These are phyloP conservation scores for Boletellus ananas DNA, from an alignment of 768 basidiomycete genomes.

Conservation along the genomic window DNA sequence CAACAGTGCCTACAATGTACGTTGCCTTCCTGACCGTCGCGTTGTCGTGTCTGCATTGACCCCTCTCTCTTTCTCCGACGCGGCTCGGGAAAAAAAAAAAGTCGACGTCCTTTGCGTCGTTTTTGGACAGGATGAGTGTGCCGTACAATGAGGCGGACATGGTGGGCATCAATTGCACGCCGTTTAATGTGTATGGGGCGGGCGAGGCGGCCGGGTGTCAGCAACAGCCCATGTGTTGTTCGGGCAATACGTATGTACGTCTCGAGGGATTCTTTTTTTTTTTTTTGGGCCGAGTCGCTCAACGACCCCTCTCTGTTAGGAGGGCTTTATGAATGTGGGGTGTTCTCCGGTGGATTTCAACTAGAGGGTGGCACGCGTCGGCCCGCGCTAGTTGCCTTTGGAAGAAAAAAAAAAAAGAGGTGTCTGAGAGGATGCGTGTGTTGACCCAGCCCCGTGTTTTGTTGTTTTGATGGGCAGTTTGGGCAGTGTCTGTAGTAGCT, in stretches of 20 bases:
- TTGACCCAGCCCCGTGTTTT: too few relatives aligned
- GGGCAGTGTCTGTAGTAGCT: background rate
- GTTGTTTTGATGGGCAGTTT: too few relatives aligned
- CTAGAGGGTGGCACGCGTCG: constrained; percentile 8
- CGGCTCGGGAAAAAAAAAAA: too few relatives aligned
- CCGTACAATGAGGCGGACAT: constrained; percentile 16
- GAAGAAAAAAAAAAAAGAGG: too few relatives aligned
- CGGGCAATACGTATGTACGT: constrained; percentile 18
- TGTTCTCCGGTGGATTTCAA: constrained; percentile 25
- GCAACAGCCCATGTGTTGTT: constrained; percentile 28
- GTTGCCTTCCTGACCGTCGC: too few relatives aligned
- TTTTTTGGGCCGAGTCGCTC: too few relatives aligned
- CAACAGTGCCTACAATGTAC: constrained; percentile 16
- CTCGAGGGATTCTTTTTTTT: too few relatives aligned
- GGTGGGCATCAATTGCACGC: constrained; percentile 24
- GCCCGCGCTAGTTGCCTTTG: too few relatives aligned
- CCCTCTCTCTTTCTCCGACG: background rate
- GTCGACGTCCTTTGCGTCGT: too few relatives aligned
- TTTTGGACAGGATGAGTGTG: constrained; percentile 1
- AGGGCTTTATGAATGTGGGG: constrained; percentile 18
- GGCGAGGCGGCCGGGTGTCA: constrained; percentile 19
- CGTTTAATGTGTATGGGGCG: constrained; percentile 16
- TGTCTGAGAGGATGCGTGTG: too few relatives aligned
- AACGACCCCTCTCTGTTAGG: constrained; percentile 1
- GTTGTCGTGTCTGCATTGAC: too few relatives aligned